Percentiles rank a stretch among this genome's conserved stretches.
Conservation (phyloP, 73 alveolate species). For the Tetrahymena elliotti region DNA sequence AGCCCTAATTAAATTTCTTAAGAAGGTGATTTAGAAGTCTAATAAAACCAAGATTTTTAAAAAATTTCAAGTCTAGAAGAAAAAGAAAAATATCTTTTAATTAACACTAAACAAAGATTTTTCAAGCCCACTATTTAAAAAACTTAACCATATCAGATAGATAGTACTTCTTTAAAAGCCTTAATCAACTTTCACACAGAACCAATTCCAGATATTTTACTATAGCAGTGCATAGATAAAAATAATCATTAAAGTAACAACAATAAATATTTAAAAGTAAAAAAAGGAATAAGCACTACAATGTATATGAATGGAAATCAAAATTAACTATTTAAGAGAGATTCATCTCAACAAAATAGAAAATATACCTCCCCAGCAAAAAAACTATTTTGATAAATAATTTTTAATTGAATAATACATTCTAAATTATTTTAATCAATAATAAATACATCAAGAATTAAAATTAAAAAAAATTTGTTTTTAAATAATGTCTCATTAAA, state of each 20-base stretch:
- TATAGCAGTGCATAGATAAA: background rate
- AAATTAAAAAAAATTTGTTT: too few species aligned
- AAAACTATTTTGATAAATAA: background rate
- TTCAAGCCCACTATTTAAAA: background rate
- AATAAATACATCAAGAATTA: too few species aligned
- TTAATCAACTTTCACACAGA: background rate
- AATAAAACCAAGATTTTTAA: background rate
- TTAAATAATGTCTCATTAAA: too few species aligned
- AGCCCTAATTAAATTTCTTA: background rate
- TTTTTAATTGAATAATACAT: too few species aligned
- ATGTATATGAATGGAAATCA: background rate
- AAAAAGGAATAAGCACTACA: background rate
- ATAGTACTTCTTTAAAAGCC: background rate
- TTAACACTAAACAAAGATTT: background rate
- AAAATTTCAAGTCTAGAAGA: background rate
- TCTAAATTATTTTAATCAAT: too few species aligned
- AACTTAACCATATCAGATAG: background rate
- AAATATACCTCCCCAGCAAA: background rate
- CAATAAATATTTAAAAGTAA: too few species aligned
- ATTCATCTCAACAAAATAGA: background rate
- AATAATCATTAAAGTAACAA: too few species aligned
- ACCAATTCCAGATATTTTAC: background rate
- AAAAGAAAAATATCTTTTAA: background rate
- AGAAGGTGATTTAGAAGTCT: background rate
- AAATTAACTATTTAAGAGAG: background rate